Percentiles rank a stretch among this genome's conserved stretches.
These are phyloP conservation scores for Echium plantagineum DNA, from an alignment of 257 asterid genomes.

Conservation along the genomic window DNA sequence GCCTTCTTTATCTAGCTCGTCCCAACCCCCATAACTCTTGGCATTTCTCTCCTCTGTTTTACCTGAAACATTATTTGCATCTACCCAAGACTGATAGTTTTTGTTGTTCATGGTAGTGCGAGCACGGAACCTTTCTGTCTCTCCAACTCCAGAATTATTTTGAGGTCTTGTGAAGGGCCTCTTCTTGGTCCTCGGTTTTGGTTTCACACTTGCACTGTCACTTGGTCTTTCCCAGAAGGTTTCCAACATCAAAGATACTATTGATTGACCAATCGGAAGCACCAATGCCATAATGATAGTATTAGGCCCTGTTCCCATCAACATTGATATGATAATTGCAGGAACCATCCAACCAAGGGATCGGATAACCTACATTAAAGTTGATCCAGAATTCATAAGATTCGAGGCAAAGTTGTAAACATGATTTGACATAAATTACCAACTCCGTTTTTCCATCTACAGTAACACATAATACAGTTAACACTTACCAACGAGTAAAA, in stretches of 20 bases:
- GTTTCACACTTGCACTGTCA: slow-evolving; percentile 23
- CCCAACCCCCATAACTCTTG: slow-evolving; percentile 74
- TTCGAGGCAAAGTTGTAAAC: not conserved
- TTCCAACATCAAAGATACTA: slow-evolving; percentile 41
- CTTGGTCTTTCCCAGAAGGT: slow-evolving; percentile 39
- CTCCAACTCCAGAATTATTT: slow-evolving; percentile 20
- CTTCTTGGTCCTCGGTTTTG: slow-evolving; percentile 35
- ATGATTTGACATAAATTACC: not conserved
- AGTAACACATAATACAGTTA: no score
- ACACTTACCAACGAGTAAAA: no score
- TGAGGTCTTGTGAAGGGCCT: slow-evolving; percentile 24
- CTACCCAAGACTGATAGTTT: slow-evolving; percentile 44
- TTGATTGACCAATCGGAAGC: slow-evolving; percentile 75
- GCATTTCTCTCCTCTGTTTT: slow-evolving; percentile 13
- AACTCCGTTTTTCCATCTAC: no score
- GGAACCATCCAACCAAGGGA: slow-evolving; percentile 93
- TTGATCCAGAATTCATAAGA: not conserved
- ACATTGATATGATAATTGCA: slow-evolving; percentile 38
- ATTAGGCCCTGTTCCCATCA: slow-evolving; percentile 50
- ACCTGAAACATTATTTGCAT: slow-evolving; percentile 23
- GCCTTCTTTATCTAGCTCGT: slow-evolving; percentile 53
- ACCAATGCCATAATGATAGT: slow-evolving; percentile 58
- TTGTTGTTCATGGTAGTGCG: slow-evolving; percentile 21
- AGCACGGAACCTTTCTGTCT: slow-evolving; percentile 21
- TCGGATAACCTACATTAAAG: slow-evolving; percentile 36